These are phyloP conservation scores for Actinomucor elegans DNA, from an alignment of 371 early-diverging fungal species.

Conservation along the genomic window DNA sequence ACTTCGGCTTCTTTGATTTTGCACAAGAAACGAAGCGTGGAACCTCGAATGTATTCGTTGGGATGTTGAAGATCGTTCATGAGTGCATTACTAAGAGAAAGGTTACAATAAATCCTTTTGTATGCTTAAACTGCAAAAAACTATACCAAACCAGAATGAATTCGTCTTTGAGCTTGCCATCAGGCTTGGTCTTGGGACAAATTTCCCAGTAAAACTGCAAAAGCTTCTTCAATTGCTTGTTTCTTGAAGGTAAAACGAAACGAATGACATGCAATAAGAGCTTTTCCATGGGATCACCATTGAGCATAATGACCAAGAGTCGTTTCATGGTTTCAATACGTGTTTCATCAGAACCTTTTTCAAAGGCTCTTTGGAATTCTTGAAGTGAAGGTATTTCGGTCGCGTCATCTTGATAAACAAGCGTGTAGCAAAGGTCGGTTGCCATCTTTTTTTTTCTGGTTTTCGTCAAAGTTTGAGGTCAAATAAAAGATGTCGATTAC, in stretches of 20 bases:
- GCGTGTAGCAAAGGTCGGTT: constrained; percentile 68
- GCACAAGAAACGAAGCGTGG: constrained; percentile 93
- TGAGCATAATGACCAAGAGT: constrained; percentile 84
- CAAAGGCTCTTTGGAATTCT: constrained; percentile 78
- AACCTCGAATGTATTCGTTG: constrained; percentile 98
- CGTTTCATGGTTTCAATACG: constrained; percentile 94
- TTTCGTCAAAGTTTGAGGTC: too few species aligned
- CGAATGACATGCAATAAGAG: constrained; percentile 97
- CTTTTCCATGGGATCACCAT: constrained; percentile 89
- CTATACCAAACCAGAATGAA: constrained; percentile 94
- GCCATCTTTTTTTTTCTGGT: constrained; percentile 23
- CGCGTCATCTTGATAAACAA: constrained; percentile 69
- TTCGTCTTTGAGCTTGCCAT: constrained; percentile 94
- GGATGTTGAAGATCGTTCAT: constrained; percentile 97
- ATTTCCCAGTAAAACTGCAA: constrained; percentile 96
- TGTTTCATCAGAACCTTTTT: constrained; percentile 88
- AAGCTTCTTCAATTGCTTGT: constrained; percentile 95
- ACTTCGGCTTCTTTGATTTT: constrained; percentile 93
- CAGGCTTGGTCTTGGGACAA: constrained; percentile 88
- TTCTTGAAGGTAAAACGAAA: constrained; percentile 89
- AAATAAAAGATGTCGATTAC: not conserved
- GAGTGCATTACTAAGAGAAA: constrained; percentile 84
- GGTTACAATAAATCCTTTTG: too few species aligned
- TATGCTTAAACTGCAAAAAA: too few species aligned
- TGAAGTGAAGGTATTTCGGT: constrained; percentile 63